phyloP scores from a whole-genome alignment of 352 stramenopile genomes.

The Phytophthora tentaculata region DNA sequence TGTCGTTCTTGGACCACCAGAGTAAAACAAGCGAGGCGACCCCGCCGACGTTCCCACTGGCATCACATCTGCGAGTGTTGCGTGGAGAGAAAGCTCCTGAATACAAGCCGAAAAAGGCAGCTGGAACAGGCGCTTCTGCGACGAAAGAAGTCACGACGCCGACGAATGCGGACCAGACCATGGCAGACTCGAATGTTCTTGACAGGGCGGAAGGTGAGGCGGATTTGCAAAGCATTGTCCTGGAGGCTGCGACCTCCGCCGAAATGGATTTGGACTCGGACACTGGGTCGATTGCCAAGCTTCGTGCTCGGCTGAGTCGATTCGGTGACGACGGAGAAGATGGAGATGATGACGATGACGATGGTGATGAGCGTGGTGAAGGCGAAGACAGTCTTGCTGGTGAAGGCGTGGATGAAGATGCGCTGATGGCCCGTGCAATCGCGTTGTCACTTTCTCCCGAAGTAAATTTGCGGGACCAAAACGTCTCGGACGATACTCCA shows the following conservation, averaged over 20 bases:
- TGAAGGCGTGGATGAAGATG: constrained; percentile 88
- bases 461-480: constrained; percentile 74
- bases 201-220: constrained; percentile 34
- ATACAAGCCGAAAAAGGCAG: constrained; percentile 33
- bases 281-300: constrained; percentile 61
- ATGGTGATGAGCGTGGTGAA: constrained; percentile 54
- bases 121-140: constrained; percentile 1
- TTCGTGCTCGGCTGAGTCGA: constrained; percentile 68
- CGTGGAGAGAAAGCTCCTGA: constrained; percentile 71
- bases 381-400: constrained; percentile 53
- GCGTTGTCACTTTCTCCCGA: constrained; percentile 88
- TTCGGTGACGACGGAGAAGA: constrained; percentile 76
- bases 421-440: constrained; percentile 89
- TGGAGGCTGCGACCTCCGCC: constrained; percentile 33
- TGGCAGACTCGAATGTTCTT: constrained; percentile 28
- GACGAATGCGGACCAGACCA: constrained; percentile 39
- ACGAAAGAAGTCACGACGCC: constrained; percentile 43
- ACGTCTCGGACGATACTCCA: constrained; percentile 15
- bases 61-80: constrained; percentile 76
- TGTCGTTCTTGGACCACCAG: constrained; percentile 51
- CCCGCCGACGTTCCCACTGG: constrained; percentile 51
- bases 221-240: constrained; percentile 39
- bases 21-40: constrained; percentile 19
- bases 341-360: constrained; percentile 68
- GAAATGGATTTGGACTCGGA: constrained; percentile 81